These are phyloP conservation scores for Phragmites australis DNA, from an alignment of 176 grass and related monocot genomes.

Conservation along the genomic window DNA sequence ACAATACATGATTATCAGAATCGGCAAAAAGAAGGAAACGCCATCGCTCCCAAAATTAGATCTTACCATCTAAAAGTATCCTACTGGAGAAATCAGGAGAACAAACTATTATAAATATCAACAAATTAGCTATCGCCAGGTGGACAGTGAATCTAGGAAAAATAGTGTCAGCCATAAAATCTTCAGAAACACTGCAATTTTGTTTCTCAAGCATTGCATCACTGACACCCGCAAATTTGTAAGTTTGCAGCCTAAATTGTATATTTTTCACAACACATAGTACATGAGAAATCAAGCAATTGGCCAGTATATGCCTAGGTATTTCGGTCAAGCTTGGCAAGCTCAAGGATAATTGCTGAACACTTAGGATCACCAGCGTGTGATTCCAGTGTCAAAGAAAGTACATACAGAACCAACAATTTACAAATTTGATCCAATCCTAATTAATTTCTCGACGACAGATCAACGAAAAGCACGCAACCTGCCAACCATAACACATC, in stretches of 20 bases:
- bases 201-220: not conserved
- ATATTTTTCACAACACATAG: not conserved
- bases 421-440: not conserved
- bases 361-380: not conserved
- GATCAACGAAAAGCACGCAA: not conserved
- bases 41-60: not conserved
- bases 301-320: not conserved
- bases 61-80: not conserved
- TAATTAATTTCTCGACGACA: not conserved
- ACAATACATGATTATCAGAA: too few species aligned
- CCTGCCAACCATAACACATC: not conserved
- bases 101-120: not conserved
- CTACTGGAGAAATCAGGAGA: not conserved
- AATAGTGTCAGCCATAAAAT: not conserved
- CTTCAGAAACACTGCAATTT: not conserved
- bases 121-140: conserved; percentile 7
- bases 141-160: not conserved
- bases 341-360: not conserved
- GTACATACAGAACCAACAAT: not conserved
- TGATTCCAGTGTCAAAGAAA: not conserved
- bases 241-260: not conserved
- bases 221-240: not conserved
- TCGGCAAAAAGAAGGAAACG: not conserved
- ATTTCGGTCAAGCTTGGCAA: not conserved
- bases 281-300: not conserved